Percentiles rank a stretch among this genome's conserved stretches.
phyloP scores from a whole-genome alignment of 1,284 basidiomycete genomes.

The Caloboletus firmus region DNA sequence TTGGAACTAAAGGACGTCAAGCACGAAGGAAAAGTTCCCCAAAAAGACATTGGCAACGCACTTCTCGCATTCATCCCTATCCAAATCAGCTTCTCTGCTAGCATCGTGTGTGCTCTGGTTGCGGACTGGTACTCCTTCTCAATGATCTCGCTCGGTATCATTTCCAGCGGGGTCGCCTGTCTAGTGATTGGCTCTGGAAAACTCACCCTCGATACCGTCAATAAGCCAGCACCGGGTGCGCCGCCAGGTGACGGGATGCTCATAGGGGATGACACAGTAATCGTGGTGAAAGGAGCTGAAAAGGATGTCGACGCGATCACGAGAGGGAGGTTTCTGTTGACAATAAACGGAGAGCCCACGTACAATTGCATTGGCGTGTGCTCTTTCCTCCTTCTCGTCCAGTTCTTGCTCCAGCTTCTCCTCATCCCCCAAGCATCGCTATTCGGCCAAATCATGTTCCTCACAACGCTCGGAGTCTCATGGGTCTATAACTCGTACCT shows the following conservation, averaged over 20 bases:
- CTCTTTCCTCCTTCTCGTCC: slow-evolving; percentile 31
- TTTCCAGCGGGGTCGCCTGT: slow-evolving; percentile 31
- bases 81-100: slow-evolving; percentile 20
- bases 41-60: slow-evolving; percentile 2
- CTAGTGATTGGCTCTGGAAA: slow-evolving; percentile 33
- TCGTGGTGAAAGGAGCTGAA: slow-evolving; percentile 31
- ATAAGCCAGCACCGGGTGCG: slow-evolving; percentile 20
- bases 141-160: slow-evolving; percentile 35
- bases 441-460: slow-evolving; percentile 32
- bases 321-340: slow-evolving; percentile 26
- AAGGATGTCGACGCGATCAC: slow-evolving; percentile 31
- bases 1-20: slow-evolving; percentile 27
- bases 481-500: slow-evolving; percentile 36
- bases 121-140: slow-evolving; percentile 31
- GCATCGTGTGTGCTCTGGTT: slow-evolving; percentile 22
- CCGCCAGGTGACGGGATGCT: slow-evolving; percentile 30
- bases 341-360: slow-evolving; percentile 17
- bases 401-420: slow-evolving; percentile 31
- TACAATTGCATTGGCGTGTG: slow-evolving; percentile 25
- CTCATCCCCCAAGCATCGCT: slow-evolving; percentile 29
- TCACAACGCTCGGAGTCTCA: slow-evolving; percentile 30
- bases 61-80: slow-evolving; percentile 27
- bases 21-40: slow-evolving; percentile 10
- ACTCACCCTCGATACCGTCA: slow-evolving; percentile 13
- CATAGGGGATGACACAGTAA: slow-evolving; percentile 18